These are phyloP conservation scores for Colletotrichum endophyticum DNA, from an alignment of 2,329 filamentous ascomycete genomes.

Conservation along the genomic window DNA sequence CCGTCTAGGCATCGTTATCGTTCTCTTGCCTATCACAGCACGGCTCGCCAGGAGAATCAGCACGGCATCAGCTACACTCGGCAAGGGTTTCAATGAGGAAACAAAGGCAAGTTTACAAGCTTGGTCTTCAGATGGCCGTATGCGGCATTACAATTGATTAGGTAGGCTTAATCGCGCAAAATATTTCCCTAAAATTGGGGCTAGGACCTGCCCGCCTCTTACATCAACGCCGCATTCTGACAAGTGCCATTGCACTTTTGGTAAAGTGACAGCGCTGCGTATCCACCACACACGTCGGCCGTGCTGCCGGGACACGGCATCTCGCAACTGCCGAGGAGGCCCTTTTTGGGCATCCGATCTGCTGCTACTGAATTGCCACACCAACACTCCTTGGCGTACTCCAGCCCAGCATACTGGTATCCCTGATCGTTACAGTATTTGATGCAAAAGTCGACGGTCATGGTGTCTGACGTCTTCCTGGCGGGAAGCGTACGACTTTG, in stretches of 20 bases:
- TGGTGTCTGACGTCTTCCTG: slow-evolving; percentile 30
- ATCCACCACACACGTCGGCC: slow-evolving; percentile 25
- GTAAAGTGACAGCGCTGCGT: slow-evolving; percentile 36
- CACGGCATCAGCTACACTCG: background rate
- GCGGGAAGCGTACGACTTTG: slow-evolving; percentile 33
- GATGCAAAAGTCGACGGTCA: slow-evolving; percentile 38
- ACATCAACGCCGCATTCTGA: slow-evolving; percentile 24
- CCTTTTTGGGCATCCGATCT: slow-evolving; percentile 34
- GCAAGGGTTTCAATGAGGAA: background rate
- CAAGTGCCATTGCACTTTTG: slow-evolving; percentile 35
- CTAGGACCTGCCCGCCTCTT: background rate
- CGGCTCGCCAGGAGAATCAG: background rate
- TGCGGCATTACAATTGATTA: background rate
- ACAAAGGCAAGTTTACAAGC: background rate
- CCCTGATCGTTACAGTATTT: slow-evolving; percentile 32
- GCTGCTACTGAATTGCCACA: slow-evolving; percentile 34
- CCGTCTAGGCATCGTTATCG: background rate
- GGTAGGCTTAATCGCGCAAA: background rate
- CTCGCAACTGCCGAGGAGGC: slow-evolving; percentile 46
- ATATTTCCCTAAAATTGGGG: background rate
- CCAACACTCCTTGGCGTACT: slow-evolving; percentile 43
- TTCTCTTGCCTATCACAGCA: background rate
- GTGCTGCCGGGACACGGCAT: slow-evolving; percentile 21
- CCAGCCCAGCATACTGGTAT: slow-evolving; percentile 37
- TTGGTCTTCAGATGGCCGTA: background rate